Conservation (phyloP, 139 green algal species). For the Parachlorella kessleri region DNA sequence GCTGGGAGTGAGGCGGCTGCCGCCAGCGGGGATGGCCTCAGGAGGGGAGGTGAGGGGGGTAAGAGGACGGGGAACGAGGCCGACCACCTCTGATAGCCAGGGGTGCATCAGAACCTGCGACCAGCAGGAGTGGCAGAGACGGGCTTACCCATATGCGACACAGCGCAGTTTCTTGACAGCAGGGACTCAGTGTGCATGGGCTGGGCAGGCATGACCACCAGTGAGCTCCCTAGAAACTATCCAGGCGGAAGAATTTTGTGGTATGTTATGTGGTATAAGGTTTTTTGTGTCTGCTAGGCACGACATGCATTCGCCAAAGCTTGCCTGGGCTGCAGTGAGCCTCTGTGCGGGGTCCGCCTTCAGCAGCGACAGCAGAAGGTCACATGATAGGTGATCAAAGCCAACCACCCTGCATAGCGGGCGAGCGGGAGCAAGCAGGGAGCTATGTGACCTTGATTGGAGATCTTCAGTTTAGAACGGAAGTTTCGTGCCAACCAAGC, state of each 20-base stretch:
- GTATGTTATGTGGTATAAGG: background rate
- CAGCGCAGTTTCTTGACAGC: no score
- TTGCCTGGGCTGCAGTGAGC: background rate
- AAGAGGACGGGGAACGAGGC: background rate
- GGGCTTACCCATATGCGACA: no score
- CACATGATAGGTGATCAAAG: conserved; percentile 11
- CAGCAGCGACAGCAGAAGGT: conserved; percentile 35
- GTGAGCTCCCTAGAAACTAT: background rate
- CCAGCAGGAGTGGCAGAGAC: no score
- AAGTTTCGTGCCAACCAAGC: no score
- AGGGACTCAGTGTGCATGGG: background rate
- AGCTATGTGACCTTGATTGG: background rate
- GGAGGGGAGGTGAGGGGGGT: no score
- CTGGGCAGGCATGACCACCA: background rate
- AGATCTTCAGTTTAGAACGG: no score
- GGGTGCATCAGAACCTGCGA: conserved; percentile 29
- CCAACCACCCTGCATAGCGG: conserved; percentile 16
- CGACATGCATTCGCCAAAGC: no score
- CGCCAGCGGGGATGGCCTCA: no score
- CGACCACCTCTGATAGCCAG: conserved; percentile 20
- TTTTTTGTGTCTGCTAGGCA: background rate
- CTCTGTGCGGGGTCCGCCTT: conserved; percentile 37
- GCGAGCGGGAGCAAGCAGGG: no score
- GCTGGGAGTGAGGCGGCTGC: no score
- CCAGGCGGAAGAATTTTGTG: background rate